Base-by-base conservation (phyloP, 2,329 filamentous ascomycete species). In the Diaporthe citriasiana region DNA sequence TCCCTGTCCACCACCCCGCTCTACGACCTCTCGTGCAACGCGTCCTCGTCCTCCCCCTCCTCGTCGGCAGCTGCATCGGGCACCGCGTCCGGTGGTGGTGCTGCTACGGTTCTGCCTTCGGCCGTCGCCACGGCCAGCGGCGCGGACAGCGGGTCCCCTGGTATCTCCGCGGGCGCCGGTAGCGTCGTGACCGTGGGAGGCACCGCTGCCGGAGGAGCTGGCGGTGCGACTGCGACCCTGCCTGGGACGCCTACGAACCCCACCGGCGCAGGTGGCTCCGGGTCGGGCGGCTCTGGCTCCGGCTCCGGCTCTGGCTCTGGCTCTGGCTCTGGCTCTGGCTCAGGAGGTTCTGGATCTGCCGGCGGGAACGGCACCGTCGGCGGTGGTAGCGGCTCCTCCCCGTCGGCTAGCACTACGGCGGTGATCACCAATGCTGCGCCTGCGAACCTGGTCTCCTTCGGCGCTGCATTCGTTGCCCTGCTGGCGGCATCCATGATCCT, bases 11-110 rank as follows among this genome's bases (percentile, higher is more conserved):
- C 83, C 74, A 89, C 84, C 56, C 91, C 92, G 30, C 83, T 92
- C 51, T 93, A 88, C 80, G 89, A 93, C 79, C 88, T 93, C 69
- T 89, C 88, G 57, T 94, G 91, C 85, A 82, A 82, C 73, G 80
- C 84, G 72, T 82, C 80, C 72, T 76, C 79, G n/a, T 74, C 79
- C 13, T 78, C 76, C 8, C 73, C 57, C 27, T 76, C 75, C 10
- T 70, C 71, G 1, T 56, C 63, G 1, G 50, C 70, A 1, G 65
- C 74, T 0, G 57, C 33, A 15, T 33, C 65, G 22, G 65, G 50
- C 17, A 25, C 56, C 4, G 68, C 40, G 6, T 45, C 65, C 22
- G 57, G n/a, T 9, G 63, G 47, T 27, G 69, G 51, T 1, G 70
- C 38, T 17, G 69, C 33, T 5, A 63, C 74, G 27, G 65, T 27